Percentiles rank a stretch among this genome's conserved stretches.
phyloP scores from a whole-genome alignment of 768 basidiomycete genomes.

The Serpula lacrymans region DNA sequence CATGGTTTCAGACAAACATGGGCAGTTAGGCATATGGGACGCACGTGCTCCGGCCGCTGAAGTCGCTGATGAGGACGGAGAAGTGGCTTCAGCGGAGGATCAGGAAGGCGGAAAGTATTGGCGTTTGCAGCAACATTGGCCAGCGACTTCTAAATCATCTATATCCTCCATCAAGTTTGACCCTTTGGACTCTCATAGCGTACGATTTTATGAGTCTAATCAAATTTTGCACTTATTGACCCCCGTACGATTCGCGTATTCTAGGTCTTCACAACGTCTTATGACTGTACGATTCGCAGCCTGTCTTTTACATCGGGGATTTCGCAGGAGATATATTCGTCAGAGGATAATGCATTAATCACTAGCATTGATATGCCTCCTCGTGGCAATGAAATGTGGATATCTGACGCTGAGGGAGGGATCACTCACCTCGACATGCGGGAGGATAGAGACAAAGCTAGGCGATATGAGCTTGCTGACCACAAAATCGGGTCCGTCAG shows the following conservation, averaged over 20 bases:
- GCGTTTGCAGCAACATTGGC: slow-evolving; percentile 83
- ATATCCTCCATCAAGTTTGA: slow-evolving; percentile 78
- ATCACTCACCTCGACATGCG: slow-evolving; percentile 76
- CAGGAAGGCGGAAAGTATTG: slow-evolving; percentile 73
- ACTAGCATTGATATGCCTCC: slow-evolving; percentile 69
- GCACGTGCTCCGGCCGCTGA: slow-evolving; percentile 69
- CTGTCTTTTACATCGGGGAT: slow-evolving; percentile 71
- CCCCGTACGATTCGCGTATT: slow-evolving; percentile 1
- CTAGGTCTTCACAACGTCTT: slow-evolving; percentile 78
- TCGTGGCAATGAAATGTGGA: slow-evolving; percentile 78
- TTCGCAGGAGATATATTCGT: slow-evolving; percentile 66
- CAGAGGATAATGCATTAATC: slow-evolving; percentile 54
- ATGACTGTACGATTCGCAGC: slow-evolving; percentile 74
- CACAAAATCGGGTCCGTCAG: slow-evolving; percentile 79
- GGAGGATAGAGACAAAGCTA: slow-evolving; percentile 48
- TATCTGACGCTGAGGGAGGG: slow-evolving; percentile 71
- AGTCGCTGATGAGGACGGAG: slow-evolving; percentile 60
- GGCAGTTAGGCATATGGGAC: slow-evolving; percentile 84
- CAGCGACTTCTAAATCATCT: slow-evolving; percentile 73
- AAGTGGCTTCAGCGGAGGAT: slow-evolving; percentile 35
- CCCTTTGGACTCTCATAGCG: slow-evolving; percentile 71
- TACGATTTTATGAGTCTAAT: slow-evolving; percentile 31
- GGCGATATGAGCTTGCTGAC: slow-evolving; percentile 63
- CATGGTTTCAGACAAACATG: slow-evolving; percentile 66
- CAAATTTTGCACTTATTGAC: not conserved